Percentiles rank a stretch among this genome's conserved stretches.
Evolutionary conservation across 352 stramenopile species (phyloP).

Genomic region (Phytopythium kandeliae): DNA sequence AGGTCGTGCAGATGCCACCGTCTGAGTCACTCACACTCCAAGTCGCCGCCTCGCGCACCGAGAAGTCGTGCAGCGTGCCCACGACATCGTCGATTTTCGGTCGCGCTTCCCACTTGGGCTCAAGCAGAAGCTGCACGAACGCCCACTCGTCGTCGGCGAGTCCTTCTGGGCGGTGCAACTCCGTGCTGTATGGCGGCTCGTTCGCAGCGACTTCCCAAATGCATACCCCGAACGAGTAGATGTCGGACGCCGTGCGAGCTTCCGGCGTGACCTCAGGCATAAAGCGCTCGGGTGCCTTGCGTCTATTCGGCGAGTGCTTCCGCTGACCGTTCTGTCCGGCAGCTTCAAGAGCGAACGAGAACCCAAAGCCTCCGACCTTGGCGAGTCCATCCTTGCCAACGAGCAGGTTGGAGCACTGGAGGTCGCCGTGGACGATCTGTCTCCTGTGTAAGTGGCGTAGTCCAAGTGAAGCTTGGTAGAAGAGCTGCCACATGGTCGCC

Average conservation of each 20-base stretch:
- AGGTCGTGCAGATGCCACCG: not conserved
- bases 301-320: conserved; percentile 6
- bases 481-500: conserved; percentile 5
- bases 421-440: conserved; percentile 56
- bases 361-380: conserved; percentile 20
- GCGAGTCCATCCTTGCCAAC: conserved; percentile 16
- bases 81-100: not conserved
- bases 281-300: conserved; percentile 20
- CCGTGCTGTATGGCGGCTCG: not conserved
- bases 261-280: not conserved
- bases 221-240: conserved; percentile 27
- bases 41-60: not conserved
- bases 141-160: conserved; percentile 18
- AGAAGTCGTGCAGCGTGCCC: not conserved
- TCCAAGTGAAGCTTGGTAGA: conserved; percentile 40
- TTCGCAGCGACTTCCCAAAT: conserved; percentile 30
- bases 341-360: conserved; percentile 12
- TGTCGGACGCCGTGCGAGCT: conserved; percentile 8
- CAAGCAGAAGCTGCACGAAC: conserved; percentile 8
- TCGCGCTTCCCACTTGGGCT: conserved; percentile 7
- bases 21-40: no score
- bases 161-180: conserved; percentile 4
- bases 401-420: conserved; percentile 42
- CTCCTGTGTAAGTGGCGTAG: conserved; percentile 56
- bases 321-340: conserved; percentile 8